phyloP scores from a whole-genome alignment of 331 rosid genomes.

The Pyracantha coccinea region DNA sequence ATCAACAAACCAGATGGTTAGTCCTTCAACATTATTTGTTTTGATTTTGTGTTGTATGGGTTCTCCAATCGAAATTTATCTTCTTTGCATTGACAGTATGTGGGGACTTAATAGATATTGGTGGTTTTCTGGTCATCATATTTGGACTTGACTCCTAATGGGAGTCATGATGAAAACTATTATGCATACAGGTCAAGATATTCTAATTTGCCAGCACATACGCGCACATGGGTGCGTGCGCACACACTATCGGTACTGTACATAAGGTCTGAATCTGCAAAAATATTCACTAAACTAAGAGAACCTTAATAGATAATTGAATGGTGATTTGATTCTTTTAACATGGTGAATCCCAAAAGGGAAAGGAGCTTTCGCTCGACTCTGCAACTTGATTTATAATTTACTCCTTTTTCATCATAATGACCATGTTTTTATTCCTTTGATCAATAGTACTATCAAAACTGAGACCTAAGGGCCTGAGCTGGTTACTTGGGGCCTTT shows the following conservation, averaged over 20 bases:
- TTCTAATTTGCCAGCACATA: not conserved
- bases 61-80: not conserved
- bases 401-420: not conserved
- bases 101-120: not conserved
- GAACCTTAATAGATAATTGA: not conserved
- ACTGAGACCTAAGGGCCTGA: too few species aligned
- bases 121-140: not conserved
- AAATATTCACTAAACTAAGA: not conserved
- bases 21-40: slow-evolving; percentile 18
- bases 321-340: not conserved
- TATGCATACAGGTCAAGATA: not conserved
- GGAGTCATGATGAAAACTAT: not conserved
- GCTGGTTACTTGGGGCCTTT: too few species aligned
- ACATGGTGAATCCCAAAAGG: not conserved
- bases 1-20: slow-evolving; percentile 98
- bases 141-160: not conserved
- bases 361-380: too few species aligned
- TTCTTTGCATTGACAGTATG: not conserved
- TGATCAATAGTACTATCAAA: not conserved
- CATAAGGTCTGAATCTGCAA: not conserved
- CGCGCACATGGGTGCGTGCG: not conserved
- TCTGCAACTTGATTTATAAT: not conserved
- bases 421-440: not conserved
- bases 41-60: not conserved
- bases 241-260: not conserved